phyloP scores from a whole-genome alignment of 345 rosid species.

The Gossypium mustelinum region DNA sequence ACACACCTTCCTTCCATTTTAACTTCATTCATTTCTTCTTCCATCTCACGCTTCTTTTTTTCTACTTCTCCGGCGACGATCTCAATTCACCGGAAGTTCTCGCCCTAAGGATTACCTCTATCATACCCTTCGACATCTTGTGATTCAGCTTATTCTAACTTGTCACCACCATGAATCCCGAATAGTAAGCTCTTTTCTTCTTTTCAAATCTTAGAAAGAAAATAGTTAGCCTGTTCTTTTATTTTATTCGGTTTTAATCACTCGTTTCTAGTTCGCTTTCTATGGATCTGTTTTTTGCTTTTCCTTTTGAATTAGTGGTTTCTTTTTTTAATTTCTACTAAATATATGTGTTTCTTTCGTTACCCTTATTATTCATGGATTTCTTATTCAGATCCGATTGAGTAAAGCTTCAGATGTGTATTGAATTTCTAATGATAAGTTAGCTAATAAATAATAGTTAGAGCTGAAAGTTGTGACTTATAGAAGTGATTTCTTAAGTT shows the following conservation, averaged over 20 bases:
- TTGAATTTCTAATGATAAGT: conserved; percentile 4
- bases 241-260: not conserved
- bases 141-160: conserved; percentile 13
- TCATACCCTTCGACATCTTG: conserved; percentile 12
- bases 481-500: not conserved
- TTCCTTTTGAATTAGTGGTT: not conserved
- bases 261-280: not conserved
- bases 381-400: conserved; percentile 28
- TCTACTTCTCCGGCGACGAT: conserved; percentile 33
- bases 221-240: not conserved
- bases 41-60: not conserved
- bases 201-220: not conserved
- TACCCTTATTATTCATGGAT: not conserved
- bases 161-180: conserved; percentile 72
- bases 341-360: not conserved
- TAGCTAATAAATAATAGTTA: not conserved
- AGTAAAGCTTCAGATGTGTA: conserved; percentile 26
- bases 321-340: not conserved
- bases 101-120: conserved; percentile 10
- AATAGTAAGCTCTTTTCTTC: conserved; percentile 59
- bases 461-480: not conserved
- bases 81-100: conserved; percentile 15
- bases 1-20: not conserved
- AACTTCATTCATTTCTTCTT: conserved; percentile 11
- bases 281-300: conserved; percentile 5